These are phyloP conservation scores for Chrysophaeum taylorii DNA, from an alignment of 352 stramenopile species.

Conservation along the genomic window DNA sequence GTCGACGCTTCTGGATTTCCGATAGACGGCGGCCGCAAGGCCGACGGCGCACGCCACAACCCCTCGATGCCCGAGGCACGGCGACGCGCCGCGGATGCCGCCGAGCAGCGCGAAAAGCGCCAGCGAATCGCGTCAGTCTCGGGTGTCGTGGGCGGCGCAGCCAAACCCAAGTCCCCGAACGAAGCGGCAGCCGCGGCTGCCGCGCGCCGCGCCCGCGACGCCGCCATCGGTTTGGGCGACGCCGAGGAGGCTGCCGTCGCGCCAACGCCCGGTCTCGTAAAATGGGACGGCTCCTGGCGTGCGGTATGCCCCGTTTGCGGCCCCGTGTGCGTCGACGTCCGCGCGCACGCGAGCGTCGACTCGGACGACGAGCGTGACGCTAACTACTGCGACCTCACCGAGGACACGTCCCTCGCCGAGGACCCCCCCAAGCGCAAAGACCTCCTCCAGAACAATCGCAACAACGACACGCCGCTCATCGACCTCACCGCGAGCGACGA, in stretches of 20 bases:
- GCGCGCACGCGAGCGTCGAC: neutral
- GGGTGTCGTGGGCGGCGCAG: neutral
- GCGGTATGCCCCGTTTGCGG: slow-evolving; percentile 9
- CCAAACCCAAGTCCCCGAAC: neutral
- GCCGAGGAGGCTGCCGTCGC: neutral
- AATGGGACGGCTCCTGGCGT: slow-evolving; percentile 8
- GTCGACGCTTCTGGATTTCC: neutral
- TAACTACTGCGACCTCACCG: neutral
- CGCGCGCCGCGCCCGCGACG: neutral
- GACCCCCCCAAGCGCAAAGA: neutral
- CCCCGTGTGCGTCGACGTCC: neutral
- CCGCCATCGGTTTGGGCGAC: slow-evolving; percentile 1
- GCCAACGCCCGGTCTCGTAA: neutral
- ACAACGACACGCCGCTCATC: neutral
- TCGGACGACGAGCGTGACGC: neutral
- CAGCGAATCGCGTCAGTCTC: neutral
- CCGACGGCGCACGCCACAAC: neutral
- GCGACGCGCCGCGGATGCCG: neutral
- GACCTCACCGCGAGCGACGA: neutral
- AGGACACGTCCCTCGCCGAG: neutral
- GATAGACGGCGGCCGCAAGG: neutral
- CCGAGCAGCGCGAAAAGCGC: neutral
- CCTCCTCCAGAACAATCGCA: neutral
- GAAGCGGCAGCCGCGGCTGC: neutral
- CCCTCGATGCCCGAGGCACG: neutral